A percentile compares a stretch with the other conserved stretches of the same genome.
phyloP scores from a whole-genome alignment of 306 rosid genomes.

The Canavalia ensiformis region DNA sequence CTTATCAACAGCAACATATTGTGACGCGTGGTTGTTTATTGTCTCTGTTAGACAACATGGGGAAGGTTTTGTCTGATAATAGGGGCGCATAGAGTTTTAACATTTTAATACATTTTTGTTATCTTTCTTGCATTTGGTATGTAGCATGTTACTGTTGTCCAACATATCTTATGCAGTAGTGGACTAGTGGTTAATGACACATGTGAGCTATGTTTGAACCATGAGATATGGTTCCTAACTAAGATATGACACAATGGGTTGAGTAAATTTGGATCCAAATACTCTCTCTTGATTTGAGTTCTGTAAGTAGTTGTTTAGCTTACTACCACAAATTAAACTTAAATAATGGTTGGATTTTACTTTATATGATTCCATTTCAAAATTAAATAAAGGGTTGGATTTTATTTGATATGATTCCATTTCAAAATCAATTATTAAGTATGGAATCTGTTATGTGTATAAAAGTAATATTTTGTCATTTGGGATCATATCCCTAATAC shows the following conservation, averaged over 20 bases:
- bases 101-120: constrained; percentile 10
- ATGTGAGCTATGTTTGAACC: constrained; percentile 30
- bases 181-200: neutral
- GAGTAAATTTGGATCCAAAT: neutral
- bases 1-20: neutral
- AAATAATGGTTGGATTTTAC: neutral
- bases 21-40: neutral
- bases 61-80: constrained; percentile 40
- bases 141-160: constrained; percentile 56
- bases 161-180: neutral
- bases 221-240: neutral
- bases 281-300: neutral
- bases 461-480: no score
- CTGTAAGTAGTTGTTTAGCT: neutral
- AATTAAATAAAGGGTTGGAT: neutral
- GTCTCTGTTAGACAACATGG: constrained; percentile 6
- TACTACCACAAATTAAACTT: no score
- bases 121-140: constrained; percentile 6
- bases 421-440: no score
- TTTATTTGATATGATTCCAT: no score
- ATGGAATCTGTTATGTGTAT: no score
- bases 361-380: neutral
- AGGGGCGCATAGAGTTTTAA: constrained; percentile 43
- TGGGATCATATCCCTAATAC: no score
- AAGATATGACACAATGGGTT: neutral